phyloP scores from a whole-genome alignment of 176 grass and related monocot genomes.

The Alloteropsis semialata region DNA sequence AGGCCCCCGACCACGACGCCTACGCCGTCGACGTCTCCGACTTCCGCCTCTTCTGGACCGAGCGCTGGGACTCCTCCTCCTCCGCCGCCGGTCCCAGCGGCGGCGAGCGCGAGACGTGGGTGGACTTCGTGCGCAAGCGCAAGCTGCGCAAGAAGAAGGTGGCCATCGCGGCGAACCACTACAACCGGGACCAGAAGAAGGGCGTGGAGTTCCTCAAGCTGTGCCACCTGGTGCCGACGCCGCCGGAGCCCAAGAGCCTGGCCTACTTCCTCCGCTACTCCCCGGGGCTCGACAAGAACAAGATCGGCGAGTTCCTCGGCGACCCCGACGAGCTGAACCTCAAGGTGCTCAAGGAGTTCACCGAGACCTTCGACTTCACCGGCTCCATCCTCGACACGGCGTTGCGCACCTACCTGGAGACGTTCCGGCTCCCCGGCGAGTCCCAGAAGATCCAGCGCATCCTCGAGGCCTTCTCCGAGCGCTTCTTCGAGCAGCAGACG shows the following conservation, averaged over 20 bases:
- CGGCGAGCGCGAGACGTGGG: constrained; percentile 51
- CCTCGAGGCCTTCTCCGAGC: constrained; percentile 78
- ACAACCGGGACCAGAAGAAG: constrained; percentile 95
- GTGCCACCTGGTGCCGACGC: constrained; percentile 65
- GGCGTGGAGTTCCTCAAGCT: constrained; percentile 76
- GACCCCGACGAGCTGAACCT: constrained; percentile 78
- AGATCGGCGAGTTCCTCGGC: constrained; percentile 86
- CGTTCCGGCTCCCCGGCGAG: constrained; percentile 83
- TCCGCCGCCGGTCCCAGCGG: neutral
- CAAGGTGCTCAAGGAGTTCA: constrained; percentile 77
- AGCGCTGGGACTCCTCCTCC: constrained; percentile 39
- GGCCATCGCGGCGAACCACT: constrained; percentile 82
- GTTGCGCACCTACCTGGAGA: constrained; percentile 80
- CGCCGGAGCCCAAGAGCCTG: constrained; percentile 63
- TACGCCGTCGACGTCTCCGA: constrained; percentile 65
- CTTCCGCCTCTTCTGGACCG: constrained; percentile 57
- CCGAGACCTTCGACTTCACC: constrained; percentile 72
- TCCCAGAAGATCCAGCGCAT: constrained; percentile 97
- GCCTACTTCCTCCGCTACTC: constrained; percentile 90
- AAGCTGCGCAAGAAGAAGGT: constrained; percentile 85
- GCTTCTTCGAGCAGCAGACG: constrained; percentile 76
- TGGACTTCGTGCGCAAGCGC: constrained; percentile 73
- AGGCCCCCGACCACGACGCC: constrained; percentile 27
- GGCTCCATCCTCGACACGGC: constrained; percentile 74
- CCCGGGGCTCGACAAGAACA: constrained; percentile 67